Conservation (phyloP, 208 protist genomes). For the Acanthamoeba castellanii region DNA sequence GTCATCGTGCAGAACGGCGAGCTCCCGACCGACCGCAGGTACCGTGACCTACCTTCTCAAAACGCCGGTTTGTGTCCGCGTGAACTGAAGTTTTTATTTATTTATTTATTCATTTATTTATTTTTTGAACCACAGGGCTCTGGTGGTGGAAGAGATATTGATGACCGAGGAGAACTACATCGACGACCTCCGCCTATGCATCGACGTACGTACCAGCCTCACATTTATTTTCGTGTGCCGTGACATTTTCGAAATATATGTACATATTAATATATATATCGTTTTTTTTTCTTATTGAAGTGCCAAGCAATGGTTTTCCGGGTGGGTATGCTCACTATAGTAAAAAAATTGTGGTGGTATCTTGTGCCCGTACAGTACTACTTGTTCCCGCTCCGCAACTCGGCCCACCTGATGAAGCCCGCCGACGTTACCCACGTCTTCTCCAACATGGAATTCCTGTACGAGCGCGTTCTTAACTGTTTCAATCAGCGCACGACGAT, state of each 20-base stretch:
- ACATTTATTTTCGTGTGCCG: too few relatives aligned
- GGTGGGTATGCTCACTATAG: too few relatives aligned
- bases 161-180: conserved; percentile 65
- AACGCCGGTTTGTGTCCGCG: background rate
- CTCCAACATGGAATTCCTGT: conserved; percentile 59
- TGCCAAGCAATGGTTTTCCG: too few relatives aligned
- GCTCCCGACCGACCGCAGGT: background rate
- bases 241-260: too few relatives aligned
- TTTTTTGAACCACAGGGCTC: background rate
- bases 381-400: conserved; percentile 24
- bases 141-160: conserved; percentile 39
- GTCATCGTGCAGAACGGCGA: background rate
- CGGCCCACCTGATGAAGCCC: conserved; percentile 31
- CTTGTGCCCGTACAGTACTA: background rate
- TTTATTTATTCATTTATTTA: background rate
- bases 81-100: background rate
- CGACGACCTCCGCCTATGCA: conserved; percentile 42
- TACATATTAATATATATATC: too few relatives aligned
- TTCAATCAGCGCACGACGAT: background rate
- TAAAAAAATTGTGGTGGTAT: background rate
- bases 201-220: background rate
- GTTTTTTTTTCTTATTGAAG: too few relatives aligned
- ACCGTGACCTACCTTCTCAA: background rate
- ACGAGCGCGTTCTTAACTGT: background rate
- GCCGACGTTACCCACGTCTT: conserved; percentile 20